Base-by-base conservation (phyloP, 2,329 filamentous ascomycete species). In the Neopestalotiopsis rosae region DNA sequence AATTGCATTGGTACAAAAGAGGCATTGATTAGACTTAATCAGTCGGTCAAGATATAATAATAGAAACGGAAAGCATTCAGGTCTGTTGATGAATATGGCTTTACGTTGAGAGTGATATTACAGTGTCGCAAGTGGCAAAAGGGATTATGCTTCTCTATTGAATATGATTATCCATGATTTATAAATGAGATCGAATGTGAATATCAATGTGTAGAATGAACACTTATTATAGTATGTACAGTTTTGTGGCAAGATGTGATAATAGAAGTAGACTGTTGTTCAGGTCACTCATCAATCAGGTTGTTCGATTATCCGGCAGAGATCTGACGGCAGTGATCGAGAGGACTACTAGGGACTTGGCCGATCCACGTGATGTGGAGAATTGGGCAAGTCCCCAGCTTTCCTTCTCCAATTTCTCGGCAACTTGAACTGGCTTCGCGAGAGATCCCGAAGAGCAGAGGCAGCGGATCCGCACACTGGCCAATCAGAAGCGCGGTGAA, bases 1-100 rank as follows among this genome's bases (percentile, higher is more conserved):
- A 24, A 58, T 69, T 65, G 68, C 61, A 56, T 38, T 10, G 69
- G 49, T 72, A 65, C 20, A 52, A 52, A 52, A 52, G 45, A n/a
- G 9, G 45, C 45, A 52, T 52, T 20, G 45, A 52, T 52, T 52
- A 52, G 45, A 52, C 45, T 6, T 52, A 20, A 17, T 20, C 45
- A 20, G 45, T 52, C n/a, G 45, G 45, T 52, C 45, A 52, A 52
- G 9, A 17, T n/a, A 52, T 14, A 20, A 20, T 52, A 52, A 52
- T 52, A 52, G 45, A 52, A 52, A 52, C 45, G 45, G 45, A 52
- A 52, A 24, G 45, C 45, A 52, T 52, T 52, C 17, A 24, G 17
- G 34, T 38, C 20, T 52, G 45, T 52, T 52, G 45, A 52, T 49
- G 2, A 49, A 28, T 28, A 38, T 10, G 34, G 34, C 34, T 10